phyloP scores from a whole-genome alignment of 2,329 filamentous ascomycete genomes.

The Phialophora chinensis region DNA sequence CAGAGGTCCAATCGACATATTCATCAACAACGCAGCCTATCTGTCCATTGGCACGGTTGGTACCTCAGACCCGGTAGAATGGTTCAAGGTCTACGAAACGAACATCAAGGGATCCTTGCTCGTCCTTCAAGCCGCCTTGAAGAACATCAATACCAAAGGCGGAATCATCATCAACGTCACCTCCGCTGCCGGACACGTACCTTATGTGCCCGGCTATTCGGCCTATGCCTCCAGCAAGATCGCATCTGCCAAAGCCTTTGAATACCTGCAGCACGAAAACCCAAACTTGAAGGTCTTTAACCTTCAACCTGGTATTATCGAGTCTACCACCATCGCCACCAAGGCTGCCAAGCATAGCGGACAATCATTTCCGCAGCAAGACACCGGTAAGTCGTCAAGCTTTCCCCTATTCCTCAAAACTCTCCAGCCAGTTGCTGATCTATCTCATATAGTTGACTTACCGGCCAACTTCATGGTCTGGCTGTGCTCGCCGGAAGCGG shows the following conservation, averaged over 20 bases:
- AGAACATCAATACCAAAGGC: conserved; percentile 14
- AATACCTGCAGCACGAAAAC: conserved; percentile 48
- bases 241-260: conserved; percentile 50
- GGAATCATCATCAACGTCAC: conserved; percentile 13
- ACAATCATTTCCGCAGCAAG: conserved; percentile 2
- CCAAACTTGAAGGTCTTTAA: conserved; percentile 7
- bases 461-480: conserved; percentile 53
- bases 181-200: conserved; percentile 10
- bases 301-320: conserved; percentile 9
- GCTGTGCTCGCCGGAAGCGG: conserved; percentile 53
- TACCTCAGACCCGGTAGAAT: conserved; percentile 33
- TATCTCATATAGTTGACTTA: conserved; percentile 38
- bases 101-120: conserved; percentile 28
- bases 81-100: conserved; percentile 39
- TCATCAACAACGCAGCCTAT: conserved; percentile 41
- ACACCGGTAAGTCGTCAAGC: conserved; percentile 1
- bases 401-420: neutral
- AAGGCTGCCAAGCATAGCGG: neutral
- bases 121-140: conserved; percentile 23
- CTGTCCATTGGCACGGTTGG: conserved; percentile 21
- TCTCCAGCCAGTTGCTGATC: neutral
- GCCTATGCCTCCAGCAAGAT: conserved; percentile 53
- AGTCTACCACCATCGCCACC: neutral
- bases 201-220: neutral
- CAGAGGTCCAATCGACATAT: conserved; percentile 35